These are phyloP conservation scores for Tolypocladium capitatum DNA, from an alignment of 2,329 filamentous ascomycete genomes.

Conservation along the genomic window DNA sequence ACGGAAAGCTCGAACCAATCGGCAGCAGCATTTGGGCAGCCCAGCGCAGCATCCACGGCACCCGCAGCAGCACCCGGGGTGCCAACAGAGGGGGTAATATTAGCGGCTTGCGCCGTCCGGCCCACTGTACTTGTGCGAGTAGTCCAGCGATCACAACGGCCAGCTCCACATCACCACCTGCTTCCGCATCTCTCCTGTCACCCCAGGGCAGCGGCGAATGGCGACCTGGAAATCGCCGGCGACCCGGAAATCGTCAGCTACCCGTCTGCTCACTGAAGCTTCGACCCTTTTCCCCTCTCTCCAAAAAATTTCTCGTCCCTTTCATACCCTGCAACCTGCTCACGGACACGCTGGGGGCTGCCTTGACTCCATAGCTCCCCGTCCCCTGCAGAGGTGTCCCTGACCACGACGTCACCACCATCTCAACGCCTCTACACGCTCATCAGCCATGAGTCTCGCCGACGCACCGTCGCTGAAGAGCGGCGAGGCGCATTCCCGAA, in stretches of 20 bases:
- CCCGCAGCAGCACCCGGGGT: not conserved
- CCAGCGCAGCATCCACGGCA: too few relatives aligned
- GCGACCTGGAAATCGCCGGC: not conserved
- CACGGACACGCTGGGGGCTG: not conserved
- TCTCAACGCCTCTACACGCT: not conserved
- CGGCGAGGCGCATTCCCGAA: slow-evolving; percentile 3
- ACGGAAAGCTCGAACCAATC: not conserved
- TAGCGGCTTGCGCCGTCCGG: not conserved
- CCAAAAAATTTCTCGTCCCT: not conserved
- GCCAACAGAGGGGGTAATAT: not conserved
- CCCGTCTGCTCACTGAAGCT: not conserved
- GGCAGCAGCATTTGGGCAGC: not conserved
- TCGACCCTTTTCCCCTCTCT: not conserved
- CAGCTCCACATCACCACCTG: not conserved
- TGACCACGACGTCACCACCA: not conserved
- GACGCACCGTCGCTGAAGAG: slow-evolving; percentile 11
- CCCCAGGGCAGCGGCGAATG: slow-evolving; percentile 3
- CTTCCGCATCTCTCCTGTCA: not conserved
- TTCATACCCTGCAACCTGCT: not conserved
- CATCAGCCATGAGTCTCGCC: slow-evolving; percentile 16
- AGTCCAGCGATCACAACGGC: not conserved
- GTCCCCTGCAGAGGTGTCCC: not conserved
- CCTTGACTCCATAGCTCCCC: not conserved
- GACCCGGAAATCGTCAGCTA: not conserved
- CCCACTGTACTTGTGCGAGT: not conserved